Conservation (phyloP, 169 alveolate species). For the Cryptosporidium andersoni region DNA sequence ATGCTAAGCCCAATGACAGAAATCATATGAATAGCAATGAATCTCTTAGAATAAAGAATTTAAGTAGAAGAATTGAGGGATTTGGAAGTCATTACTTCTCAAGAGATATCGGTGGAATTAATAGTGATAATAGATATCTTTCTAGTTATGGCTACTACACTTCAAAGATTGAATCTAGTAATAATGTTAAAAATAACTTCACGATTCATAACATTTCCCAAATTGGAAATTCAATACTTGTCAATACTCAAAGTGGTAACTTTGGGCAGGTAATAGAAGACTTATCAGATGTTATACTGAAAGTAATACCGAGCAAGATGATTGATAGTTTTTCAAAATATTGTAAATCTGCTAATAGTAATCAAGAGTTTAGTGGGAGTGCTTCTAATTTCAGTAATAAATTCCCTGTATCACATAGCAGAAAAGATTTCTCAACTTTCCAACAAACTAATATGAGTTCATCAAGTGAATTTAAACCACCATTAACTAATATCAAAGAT, state of each 20-base stretch:
- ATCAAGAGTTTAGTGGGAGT: neutral
- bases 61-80: slow-evolving; percentile 48
- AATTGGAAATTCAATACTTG: slow-evolving; percentile 53
- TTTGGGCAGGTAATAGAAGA: slow-evolving; percentile 54
- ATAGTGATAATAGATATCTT: too few species aligned
- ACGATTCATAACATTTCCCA: slow-evolving; percentile 29
- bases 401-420: too few species aligned
- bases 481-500: too few species aligned
- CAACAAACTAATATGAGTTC: too few species aligned
- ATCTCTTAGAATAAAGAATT: neutral
- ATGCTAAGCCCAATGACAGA: neutral
- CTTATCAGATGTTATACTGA: slow-evolving; percentile 41
- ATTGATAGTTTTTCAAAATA: slow-evolving; percentile 50
- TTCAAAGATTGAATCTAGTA: slow-evolving; percentile 10
- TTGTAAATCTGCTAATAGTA: neutral
- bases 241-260: slow-evolving; percentile 42
- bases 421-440: too few species aligned
- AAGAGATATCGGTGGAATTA: too few species aligned
- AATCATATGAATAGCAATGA: neutral
- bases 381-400: neutral
- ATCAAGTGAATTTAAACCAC: too few species aligned
- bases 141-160: too few species aligned
- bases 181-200: neutral
- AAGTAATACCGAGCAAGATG: slow-evolving; percentile 53
- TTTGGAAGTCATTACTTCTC: slow-evolving; percentile 56